A percentile compares a stretch with the other conserved stretches of the same genome.
Conservation (phyloP, 2,329 filamentous ascomycete species). For the Exophiala oligosperma region DNA sequence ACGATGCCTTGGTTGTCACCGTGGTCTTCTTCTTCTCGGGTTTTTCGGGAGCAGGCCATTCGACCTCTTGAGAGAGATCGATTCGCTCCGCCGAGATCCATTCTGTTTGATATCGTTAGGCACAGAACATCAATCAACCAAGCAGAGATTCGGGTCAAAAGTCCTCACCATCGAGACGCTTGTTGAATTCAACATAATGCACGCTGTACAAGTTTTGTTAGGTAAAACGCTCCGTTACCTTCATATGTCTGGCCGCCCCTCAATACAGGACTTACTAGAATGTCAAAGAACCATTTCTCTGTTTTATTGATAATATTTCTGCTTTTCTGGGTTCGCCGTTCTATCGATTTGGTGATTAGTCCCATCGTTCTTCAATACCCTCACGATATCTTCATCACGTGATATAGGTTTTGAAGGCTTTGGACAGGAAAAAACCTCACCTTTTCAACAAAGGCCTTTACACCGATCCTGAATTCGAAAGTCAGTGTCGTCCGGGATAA, state of each 20-base stretch:
- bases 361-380: not conserved
- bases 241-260: not conserved
- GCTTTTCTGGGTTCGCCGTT: constrained; percentile 85
- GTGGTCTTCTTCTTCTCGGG: constrained; percentile 80
- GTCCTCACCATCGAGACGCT: constrained; percentile 62
- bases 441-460: constrained; percentile 69
- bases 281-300: constrained; percentile 80
- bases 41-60: constrained; percentile 93
- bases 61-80: constrained; percentile 85
- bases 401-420: constrained; percentile 2
- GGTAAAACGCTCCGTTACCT: constrained; percentile 14
- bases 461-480: constrained; percentile 55
- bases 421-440: constrained; percentile 40
- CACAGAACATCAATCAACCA: not conserved
- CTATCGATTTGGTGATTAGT: constrained; percentile 38
- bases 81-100: constrained; percentile 84
- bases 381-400: constrained; percentile 21
- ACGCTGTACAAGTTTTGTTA: constrained; percentile 50
- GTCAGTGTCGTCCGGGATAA: constrained; percentile 32
- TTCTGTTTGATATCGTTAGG: constrained; percentile 53
- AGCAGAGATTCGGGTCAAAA: not conserved
- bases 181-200: constrained; percentile 98
- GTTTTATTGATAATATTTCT: constrained; percentile 92
- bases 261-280: constrained; percentile 62
- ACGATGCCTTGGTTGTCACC: constrained; percentile 52